A percentile compares a stretch with the other conserved stretches of the same genome.
Evolutionary conservation across 2,329 filamentous ascomycete genomes (phyloP).

Genomic region (Alternaria angustiovoidea): DNA sequence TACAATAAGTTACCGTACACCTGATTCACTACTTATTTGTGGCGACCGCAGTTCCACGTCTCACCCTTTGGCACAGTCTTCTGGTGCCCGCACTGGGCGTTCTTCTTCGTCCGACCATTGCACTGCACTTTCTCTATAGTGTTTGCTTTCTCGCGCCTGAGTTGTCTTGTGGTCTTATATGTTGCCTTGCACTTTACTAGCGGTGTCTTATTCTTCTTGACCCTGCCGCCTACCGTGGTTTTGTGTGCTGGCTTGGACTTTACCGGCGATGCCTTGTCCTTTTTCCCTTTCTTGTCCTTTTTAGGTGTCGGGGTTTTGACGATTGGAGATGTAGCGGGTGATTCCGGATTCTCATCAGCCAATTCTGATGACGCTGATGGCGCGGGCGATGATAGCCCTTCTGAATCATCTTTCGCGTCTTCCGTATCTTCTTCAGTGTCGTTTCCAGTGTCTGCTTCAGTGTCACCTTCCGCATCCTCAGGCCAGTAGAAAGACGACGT

Average conservation of each 20-base stretch:
- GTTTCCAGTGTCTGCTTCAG: neutral
- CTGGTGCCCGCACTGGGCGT: neutral
- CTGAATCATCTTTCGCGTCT: neutral
- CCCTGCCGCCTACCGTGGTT: neutral
- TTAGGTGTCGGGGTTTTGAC: neutral
- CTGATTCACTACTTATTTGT: neutral
- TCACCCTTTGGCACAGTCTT: neutral
- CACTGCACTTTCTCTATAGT: neutral
- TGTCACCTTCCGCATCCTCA: neutral
- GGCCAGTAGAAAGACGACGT: neutral
- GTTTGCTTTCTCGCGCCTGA: no score
- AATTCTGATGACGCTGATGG: neutral
- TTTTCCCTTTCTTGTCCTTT: neutral
- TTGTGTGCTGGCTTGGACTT: neutral
- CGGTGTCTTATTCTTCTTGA: neutral
- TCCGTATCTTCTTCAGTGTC: neutral
- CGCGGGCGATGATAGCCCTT: neutral
- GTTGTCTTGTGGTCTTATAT: no score
- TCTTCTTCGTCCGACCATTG: neutral
- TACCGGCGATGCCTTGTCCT: neutral
- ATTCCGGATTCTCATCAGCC: neutral
- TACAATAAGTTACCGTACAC: no score
- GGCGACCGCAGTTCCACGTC: constrained; percentile 8
- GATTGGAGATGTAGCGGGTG: neutral
- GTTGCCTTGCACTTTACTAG: no score